Conservation (phyloP, 108 stramenopile genomes). For the Phaeodactylum tricornutum region DNA sequence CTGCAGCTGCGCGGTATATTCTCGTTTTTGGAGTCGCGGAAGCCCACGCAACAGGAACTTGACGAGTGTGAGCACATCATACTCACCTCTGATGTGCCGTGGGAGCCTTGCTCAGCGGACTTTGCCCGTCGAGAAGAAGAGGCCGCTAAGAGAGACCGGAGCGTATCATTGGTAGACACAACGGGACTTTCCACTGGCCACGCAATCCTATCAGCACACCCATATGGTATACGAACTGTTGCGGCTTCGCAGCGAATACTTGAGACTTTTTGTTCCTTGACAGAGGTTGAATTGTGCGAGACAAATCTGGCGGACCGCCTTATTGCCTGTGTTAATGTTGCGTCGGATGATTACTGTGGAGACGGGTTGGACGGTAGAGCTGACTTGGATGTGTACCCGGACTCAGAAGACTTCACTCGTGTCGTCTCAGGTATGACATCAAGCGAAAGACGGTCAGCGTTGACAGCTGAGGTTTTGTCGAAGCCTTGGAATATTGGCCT, state of each 20-base stretch:
- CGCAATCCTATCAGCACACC: too few relatives aligned
- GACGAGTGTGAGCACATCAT: background rate
- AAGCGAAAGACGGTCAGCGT: background rate
- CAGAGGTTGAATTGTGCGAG: too few relatives aligned
- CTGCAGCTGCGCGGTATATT: background rate
- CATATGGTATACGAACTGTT: background rate
- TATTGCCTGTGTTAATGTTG: background rate
- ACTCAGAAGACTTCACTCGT: too few relatives aligned
- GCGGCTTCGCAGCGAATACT: background rate
- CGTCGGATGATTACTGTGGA: background rate
- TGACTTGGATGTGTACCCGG: too few relatives aligned
- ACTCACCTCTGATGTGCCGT: background rate
- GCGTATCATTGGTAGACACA: background rate
- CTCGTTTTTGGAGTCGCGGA: background rate
- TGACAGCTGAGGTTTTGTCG: background rate
- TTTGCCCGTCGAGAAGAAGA: background rate
- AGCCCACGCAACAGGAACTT: background rate
- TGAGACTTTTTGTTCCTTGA: too few relatives aligned
- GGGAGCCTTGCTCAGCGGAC: background rate
- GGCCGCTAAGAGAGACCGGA: too few relatives aligned
- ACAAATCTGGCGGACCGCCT: background rate
- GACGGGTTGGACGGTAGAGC: too few relatives aligned
- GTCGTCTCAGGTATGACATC: too few relatives aligned
- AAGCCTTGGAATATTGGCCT: slow-evolving; percentile 5
- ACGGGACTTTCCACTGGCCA: too few relatives aligned